Evolutionary conservation across 1,284 basidiomycete genomes (phyloP).

Genomic region (Blastosporella zonata): DNA sequence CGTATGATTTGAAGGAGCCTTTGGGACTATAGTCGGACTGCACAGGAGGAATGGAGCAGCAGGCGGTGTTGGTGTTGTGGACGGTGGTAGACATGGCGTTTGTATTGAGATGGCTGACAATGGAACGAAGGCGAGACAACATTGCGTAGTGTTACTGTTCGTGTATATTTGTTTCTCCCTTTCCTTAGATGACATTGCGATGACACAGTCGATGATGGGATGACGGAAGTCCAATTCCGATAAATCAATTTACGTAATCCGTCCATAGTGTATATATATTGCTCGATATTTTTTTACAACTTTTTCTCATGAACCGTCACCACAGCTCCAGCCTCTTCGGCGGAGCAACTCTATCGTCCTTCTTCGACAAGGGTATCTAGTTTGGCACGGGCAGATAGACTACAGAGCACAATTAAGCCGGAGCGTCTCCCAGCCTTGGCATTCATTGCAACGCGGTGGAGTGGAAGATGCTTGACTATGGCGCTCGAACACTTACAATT

Average conservation of each 20-base stretch:
- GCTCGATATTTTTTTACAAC: background rate
- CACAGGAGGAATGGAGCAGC: constrained; percentile 58
- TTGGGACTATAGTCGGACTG: constrained; percentile 50
- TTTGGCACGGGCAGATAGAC: constrained; percentile 41
- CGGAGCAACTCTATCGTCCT: constrained; percentile 37
- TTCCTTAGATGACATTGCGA: no score
- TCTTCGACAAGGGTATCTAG: constrained; percentile 46
- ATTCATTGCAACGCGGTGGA: constrained; percentile 40
- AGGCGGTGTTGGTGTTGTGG: constrained; percentile 56
- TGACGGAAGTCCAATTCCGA: no score
- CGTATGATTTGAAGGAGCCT: constrained; percentile 42
- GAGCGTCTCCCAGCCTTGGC: constrained; percentile 54
- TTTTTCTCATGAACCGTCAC: constrained; percentile 18
- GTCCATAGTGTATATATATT: background rate
- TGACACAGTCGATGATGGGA: no score
- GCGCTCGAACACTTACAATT: constrained; percentile 46
- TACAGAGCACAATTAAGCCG: constrained; percentile 74
- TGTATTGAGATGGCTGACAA: constrained; percentile 39
- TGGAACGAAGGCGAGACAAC: constrained; percentile 40
- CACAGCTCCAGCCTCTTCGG: constrained; percentile 22
- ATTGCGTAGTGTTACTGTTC: constrained; percentile 27
- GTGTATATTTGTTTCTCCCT: no score
- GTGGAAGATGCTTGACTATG: constrained; percentile 76
- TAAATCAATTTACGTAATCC: background rate
- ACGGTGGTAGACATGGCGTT: constrained; percentile 36